Evolutionary conservation across 139 green algal species (phyloP).

Genomic region (Raphidocelis subcapitata): DNA sequence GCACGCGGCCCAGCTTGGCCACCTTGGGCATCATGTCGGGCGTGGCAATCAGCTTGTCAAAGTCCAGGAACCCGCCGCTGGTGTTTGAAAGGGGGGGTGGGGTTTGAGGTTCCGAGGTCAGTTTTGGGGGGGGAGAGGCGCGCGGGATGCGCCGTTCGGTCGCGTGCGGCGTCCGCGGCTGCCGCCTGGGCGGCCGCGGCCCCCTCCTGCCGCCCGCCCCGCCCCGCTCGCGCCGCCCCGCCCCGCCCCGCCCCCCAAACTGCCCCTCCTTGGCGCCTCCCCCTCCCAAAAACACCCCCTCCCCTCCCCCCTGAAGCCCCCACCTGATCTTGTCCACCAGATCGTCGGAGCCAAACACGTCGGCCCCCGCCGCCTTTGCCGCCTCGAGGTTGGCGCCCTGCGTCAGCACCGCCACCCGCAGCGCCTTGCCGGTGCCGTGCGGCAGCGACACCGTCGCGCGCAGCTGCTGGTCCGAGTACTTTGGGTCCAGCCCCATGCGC

Average conservation of each 20-base stretch:
- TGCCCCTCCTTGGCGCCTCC: too few species aligned
- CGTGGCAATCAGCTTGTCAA: slow-evolving; percentile 98
- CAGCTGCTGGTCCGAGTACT: slow-evolving; percentile 99
- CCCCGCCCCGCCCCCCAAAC: too few species aligned
- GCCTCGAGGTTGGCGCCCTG: slow-evolving; percentile 77
- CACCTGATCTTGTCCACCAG: slow-evolving; percentile 97
- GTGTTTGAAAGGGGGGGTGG: too few species aligned
- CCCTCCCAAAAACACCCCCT: too few species aligned
- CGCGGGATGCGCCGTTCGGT: too few species aligned
- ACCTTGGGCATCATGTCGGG: slow-evolving; percentile 99
- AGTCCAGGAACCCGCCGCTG: slow-evolving; percentile 95
- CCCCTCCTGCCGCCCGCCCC: too few species aligned
- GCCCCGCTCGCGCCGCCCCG: too few species aligned
- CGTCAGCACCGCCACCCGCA: slow-evolving; percentile 93
- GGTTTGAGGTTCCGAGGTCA: too few species aligned
- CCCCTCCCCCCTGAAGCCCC: too few species aligned
- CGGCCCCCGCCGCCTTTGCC: slow-evolving; percentile 89
- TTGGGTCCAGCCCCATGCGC: slow-evolving; percentile 81
- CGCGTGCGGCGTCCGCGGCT: too few species aligned
- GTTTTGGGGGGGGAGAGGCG: too few species aligned
- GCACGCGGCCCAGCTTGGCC: slow-evolving; percentile 93
- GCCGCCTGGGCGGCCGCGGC: too few species aligned
- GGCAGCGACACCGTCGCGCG: slow-evolving; percentile 94
- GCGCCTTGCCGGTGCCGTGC: slow-evolving; percentile 91
- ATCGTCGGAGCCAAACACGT: slow-evolving; percentile 89